Evolutionary conservation across 768 basidiomycete genomes (phyloP), one percentile per base, ranked within the genome.

Genomic region (Exidia glandulosa): DNA sequence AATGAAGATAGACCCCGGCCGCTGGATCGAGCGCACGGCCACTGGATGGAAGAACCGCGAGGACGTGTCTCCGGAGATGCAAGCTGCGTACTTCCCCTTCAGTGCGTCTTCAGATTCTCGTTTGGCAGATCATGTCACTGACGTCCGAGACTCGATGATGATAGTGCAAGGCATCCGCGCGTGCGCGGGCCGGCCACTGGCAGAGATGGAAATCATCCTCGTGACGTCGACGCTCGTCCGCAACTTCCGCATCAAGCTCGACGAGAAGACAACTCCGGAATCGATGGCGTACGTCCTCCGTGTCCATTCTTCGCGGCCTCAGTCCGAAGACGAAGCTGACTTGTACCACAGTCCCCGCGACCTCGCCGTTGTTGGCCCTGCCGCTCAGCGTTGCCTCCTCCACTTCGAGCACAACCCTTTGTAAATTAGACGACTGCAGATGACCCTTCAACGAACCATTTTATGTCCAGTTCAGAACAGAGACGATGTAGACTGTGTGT

Each of bases 161-260:
- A n/a, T n/a, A n/a, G n/a, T n/a, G n/a, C 47, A 48, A n/a, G 88
- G 88, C 32, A 76, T 79, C 33, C 81, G 88, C 48, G 72, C 86
- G 27, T 91, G 88, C 64, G 88, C 87, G 3, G 89, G 88, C 29
- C 82, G 87, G 69, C 87, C 83, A 66, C 72, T 90, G 48, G 88
- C 87, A 0, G 83, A 87, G 59, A 75, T 84, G 66, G 83, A 86
- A 74, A 70, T 90, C 63, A 79, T 80, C 65, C 73, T 84, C 50
- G 76, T 78, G 3, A 68, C 87, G 30, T 84, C 82, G 13, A 74
- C 81, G 1, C 72, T 88, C 62, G 77, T 76, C 29, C 75, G 81
- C 65, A 89, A 87, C 70, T 90, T 90, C 63, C 9, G 25, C 9
- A 48, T 48, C n/a, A 27, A 7, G n/a, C 7, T 23, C 19, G 9